Base-by-base conservation (phyloP, 371 early-diverging fungal genomes). In the Mucor plumbeus region DNA sequence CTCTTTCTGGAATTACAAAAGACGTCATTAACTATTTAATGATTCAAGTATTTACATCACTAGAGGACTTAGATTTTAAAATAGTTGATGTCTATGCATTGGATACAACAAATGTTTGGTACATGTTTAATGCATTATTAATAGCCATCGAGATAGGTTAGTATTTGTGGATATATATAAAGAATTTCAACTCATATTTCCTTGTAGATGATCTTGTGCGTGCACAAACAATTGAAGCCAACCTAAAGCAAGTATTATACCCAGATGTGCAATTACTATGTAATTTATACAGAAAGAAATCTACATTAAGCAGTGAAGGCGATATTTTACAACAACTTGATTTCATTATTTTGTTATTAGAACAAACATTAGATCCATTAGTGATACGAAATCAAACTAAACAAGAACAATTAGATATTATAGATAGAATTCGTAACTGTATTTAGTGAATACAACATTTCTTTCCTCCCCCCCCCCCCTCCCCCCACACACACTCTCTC, bases 191-290 rank as follows among this genome's bases (percentile, higher is more conserved):
- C 31, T 38, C 21, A 33, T 33, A 7, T 43, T 40, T 17, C 38
- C 11, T 39, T 56, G 14, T 14, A 77, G 77, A 74, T 63, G 77
- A 77, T 33, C 65, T 69, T 55, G 72, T 77, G 15, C 61, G 74
- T 44, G 71, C 66, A 40, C 36, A 56, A 17, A n/a, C 19, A 5
- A 74, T 77, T 19, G 35, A 48, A 19, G 21, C 50, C 41, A 35
- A 19, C 13, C 33, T 70, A 41, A 33, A 17, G 31, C 33, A 34
- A 15, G 9, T 19, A 15, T 14, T 54, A 56, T 65, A 65, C 62
- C 66, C 66, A 57, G 70, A 70, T 58, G 61, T 70, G 40, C 31
- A 70, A 55, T 19, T 70, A 9, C 17, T 70, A 38, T 53, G 53
- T 21, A 48, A 50, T 47, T 11, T 70, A 7, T 70, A 48, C 19